phyloP scores from a whole-genome alignment of 305 asterid species.

The Fraxinus sp. region DNA sequence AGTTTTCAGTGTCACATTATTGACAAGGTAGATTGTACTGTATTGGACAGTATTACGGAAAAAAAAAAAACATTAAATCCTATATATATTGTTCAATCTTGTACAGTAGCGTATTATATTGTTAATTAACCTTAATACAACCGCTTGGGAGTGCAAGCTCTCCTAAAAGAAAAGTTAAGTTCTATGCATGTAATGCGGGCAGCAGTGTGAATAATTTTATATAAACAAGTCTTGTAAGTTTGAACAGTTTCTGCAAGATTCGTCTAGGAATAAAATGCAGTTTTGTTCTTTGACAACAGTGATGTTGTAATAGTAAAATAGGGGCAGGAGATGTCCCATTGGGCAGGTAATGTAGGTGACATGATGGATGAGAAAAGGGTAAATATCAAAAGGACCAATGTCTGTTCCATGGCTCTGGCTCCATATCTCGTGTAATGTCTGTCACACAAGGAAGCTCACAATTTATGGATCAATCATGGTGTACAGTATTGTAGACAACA shows the following conservation, averaged over 20 bases:
- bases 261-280: background rate
- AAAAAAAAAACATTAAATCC: background rate
- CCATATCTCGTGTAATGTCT: conserved; percentile 6
- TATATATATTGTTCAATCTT: background rate
- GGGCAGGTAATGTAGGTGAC: conserved; percentile 28
- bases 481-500: background rate
- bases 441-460: conserved; percentile 7
- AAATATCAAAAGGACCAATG: conserved; percentile 10
- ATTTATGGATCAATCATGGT: background rate
- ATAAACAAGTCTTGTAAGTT: background rate
- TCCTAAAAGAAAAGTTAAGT: background rate
- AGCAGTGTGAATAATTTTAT: background rate
- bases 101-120: background rate
- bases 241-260: background rate
- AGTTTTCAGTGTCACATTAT: background rate
- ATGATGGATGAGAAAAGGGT: conserved; percentile 28
- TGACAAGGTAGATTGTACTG: background rate
- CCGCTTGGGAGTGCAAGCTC: background rate
- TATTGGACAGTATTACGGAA: background rate
- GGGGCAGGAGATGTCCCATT: background rate
- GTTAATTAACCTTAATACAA: background rate
- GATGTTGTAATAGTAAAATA: background rate
- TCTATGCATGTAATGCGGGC: background rate
- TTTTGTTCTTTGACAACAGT: background rate
- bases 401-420: background rate